Percentiles rank a stretch among this genome's conserved stretches.
Conservation (phyloP, 192 early-diverging fungal genomes). For the Nowakowskiella sp. region DNA sequence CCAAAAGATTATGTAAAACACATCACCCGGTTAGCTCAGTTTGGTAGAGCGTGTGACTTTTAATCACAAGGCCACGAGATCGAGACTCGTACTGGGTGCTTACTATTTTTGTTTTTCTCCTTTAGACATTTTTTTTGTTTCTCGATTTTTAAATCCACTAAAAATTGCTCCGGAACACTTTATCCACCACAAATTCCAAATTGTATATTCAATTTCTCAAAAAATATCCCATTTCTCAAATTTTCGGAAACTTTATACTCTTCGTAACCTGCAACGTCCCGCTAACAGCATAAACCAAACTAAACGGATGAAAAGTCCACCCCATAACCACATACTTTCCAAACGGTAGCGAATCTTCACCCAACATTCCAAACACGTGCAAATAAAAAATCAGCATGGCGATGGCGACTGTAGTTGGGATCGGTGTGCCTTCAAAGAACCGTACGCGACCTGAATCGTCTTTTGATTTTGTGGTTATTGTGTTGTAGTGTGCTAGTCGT, state of each 20-base stretch:
- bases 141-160: too few relatives aligned
- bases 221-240: too few relatives aligned
- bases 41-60: too few relatives aligned
- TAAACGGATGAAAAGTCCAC: conserved; percentile 73
- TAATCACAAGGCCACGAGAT: too few relatives aligned
- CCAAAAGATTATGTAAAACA: too few relatives aligned
- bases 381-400: conserved; percentile 59
- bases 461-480: conserved; percentile 69
- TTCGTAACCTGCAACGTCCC: conserved; percentile 78
- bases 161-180: too few relatives aligned
- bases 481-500: conserved; percentile 80
- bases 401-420: conserved; percentile 51
- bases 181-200: too few relatives aligned
- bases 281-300: conserved; percentile 64
- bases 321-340: conserved; percentile 49
- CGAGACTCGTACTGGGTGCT: too few relatives aligned
- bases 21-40: too few relatives aligned
- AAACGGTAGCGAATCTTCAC: conserved; percentile 31
- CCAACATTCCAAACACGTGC: conserved; percentile 36
- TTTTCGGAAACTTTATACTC: conserved; percentile 67
- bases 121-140: too few relatives aligned
- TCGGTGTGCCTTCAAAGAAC: conserved; percentile 88
- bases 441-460: conserved; percentile 68
- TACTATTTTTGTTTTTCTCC: too few relatives aligned
- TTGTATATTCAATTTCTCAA: too few relatives aligned